Base-by-base conservation (phyloP, 768 basidiomycete genomes). In the Leccinum boreale region DNA sequence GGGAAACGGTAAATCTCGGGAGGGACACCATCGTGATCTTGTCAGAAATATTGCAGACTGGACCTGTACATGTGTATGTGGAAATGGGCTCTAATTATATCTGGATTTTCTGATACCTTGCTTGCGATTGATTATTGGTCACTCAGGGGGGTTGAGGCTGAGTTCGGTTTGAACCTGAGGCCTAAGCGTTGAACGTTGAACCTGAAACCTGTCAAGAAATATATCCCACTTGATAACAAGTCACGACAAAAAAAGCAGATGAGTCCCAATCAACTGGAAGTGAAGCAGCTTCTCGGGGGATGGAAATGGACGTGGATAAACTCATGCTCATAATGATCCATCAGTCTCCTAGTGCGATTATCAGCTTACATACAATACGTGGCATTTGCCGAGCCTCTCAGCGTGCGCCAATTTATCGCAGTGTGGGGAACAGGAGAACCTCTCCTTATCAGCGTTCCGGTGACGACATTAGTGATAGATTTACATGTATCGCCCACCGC, bases 1-100 rank as follows among this genome's bases (percentile, higher is more conserved):
- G 50, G 59, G 73, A 70, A 58, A 78, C 75, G n/a, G 65, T 73
- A 67, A 83, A 82, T 49, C 19, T 61, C 31, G 62, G 52, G 26
- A 47, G 12, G 19, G 67, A 45, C 68, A 69, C 67, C 47, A 69
- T 69, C 47, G 52, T 42, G 35, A 24, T 23, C 39, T 50, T 24
- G 56, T 31, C 47, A 42, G 39, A n/a, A 11, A 35, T 54, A 42
- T 61, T 51, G 24, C 31, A 50, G 21, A 17, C 3, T 50, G 39
- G 21, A 53, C 39, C 24, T 42, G 58, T 53, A 28, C 39, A 47
- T 36, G 44, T 23, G 52, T 39, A 29, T 51, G 2, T 11, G 42
- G 50, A 23, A 49, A 51, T 56, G 35, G 28, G 39, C 21, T n/a
- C 47, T 8, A 19, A 31, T 47, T 47, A 42, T 26, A 8, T 42